Evolutionary conservation across 257 asterid species (phyloP).

Genomic region (Linaria vulgaris): DNA sequence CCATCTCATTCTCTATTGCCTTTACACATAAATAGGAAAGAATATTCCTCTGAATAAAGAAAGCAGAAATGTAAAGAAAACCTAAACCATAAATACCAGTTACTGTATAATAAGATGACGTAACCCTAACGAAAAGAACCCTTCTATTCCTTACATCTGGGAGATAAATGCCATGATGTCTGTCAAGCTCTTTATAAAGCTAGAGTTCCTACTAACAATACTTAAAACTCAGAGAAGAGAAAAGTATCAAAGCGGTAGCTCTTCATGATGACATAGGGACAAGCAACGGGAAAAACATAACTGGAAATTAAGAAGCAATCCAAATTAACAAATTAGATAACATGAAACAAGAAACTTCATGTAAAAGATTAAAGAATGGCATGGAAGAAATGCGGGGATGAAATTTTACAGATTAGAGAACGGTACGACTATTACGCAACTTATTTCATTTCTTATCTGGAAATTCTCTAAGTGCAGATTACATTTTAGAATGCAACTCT

Average conservation of each 20-base stretch:
- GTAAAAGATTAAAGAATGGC: not conserved
- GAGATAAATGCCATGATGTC: too few relatives aligned
- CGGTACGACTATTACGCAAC: not conserved
- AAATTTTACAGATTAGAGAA: not conserved
- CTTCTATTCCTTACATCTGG: constrained; percentile 25
- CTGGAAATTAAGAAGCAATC: not conserved
- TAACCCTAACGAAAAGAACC: constrained; percentile 23
- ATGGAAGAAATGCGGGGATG: not conserved
- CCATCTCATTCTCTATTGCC: constrained; percentile 20
- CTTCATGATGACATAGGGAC: not conserved
- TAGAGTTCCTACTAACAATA: not conserved
- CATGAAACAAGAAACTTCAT: constrained; percentile 7
- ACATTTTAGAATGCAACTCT: not conserved
- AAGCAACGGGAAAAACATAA: not conserved
- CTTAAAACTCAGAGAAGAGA: not conserved
- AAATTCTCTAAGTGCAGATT: constrained; percentile 12
- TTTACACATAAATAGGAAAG: constrained; percentile 3
- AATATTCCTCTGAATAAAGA: constrained; percentile 18
- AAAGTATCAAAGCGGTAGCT: not conserved
- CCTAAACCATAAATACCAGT: not conserved
- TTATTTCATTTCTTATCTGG: not conserved
- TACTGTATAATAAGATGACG: constrained; percentile 12
- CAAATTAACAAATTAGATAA: not conserved
- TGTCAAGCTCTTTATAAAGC: not conserved
- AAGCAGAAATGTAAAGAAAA: not conserved